Evolutionary conservation across 2,329 filamentous ascomycete genomes (phyloP).

Genomic region (Plectosphaerella sp.): DNA sequence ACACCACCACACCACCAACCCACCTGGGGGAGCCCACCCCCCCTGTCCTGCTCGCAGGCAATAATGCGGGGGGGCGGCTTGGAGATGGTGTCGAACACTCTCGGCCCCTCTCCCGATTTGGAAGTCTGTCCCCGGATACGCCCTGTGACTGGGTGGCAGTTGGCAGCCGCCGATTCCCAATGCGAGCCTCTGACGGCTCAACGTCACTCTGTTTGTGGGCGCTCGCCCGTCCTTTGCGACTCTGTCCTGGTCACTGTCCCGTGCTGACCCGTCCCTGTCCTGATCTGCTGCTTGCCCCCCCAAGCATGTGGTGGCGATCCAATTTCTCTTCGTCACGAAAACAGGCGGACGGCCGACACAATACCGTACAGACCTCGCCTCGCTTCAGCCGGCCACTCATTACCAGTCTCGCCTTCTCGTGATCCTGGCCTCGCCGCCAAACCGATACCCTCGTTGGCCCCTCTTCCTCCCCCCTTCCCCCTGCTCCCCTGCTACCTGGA

Average conservation of each 20-base stretch:
- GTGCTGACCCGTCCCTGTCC: no score
- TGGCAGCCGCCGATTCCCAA: background rate
- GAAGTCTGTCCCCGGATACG: constrained; percentile 9
- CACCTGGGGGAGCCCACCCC: no score
- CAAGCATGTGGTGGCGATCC: constrained; percentile 2
- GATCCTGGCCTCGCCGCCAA: background rate
- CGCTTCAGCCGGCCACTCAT: background rate
- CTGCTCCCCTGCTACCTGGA: background rate
- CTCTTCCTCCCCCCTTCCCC: background rate
- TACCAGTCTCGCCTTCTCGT: background rate
- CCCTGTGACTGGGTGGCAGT: constrained; percentile 7
- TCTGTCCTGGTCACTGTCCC: background rate
- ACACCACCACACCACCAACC: constrained; percentile 1
- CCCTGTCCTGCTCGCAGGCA: background rate
- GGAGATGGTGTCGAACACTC: constrained; percentile 12
- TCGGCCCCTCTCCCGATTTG: constrained; percentile 11
- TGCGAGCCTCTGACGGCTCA: background rate
- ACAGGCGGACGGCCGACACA: background rate
- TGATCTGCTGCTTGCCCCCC: background rate
- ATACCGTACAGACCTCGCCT: background rate
- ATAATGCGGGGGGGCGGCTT: constrained; percentile 11
- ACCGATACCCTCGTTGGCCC: background rate
- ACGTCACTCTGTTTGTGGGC: background rate
- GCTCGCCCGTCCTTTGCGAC: background rate
- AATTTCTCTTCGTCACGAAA: background rate